These are phyloP conservation scores for Fusarium luffae DNA, from an alignment of 2,329 filamentous ascomycete species.

Conservation along the genomic window DNA sequence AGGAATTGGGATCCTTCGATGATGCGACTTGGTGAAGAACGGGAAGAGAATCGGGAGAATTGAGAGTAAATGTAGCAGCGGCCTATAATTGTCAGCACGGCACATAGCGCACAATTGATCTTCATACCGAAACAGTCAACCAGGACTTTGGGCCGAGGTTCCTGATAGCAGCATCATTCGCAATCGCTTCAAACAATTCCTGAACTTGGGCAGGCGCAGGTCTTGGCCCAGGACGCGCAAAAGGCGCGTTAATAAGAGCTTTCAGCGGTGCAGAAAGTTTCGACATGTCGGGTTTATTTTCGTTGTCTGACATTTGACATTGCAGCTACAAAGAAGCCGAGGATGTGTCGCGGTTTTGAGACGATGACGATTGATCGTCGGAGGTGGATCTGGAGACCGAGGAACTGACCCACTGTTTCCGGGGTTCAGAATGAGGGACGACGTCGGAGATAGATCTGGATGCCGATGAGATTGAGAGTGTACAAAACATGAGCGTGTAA, in stretches of 20 bases:
- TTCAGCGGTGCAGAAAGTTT: slow-evolving; percentile 79
- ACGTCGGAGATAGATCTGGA: slow-evolving; percentile 29
- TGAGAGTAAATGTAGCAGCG: slow-evolving; percentile 86
- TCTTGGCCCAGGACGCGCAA: slow-evolving; percentile 72
- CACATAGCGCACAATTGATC: background rate
- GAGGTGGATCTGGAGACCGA: slow-evolving; percentile 39
- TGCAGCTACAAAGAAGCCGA: slow-evolving; percentile 5
- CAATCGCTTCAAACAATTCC: slow-evolving; percentile 72
- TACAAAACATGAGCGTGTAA: slow-evolving; percentile 27
- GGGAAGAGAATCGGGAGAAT: slow-evolving; percentile 80
- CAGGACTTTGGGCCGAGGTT: slow-evolving; percentile 73
- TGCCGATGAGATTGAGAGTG: slow-evolving; percentile 13
- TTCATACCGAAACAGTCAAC: slow-evolving; percentile 72
- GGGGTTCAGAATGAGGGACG: slow-evolving; percentile 17
- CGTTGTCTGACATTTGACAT: slow-evolving; percentile 15
- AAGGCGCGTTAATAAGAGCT: slow-evolving; percentile 76
- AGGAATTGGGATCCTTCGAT: slow-evolving; percentile 30
- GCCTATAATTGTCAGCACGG: slow-evolving; percentile 60
- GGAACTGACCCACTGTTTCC: slow-evolving; percentile 23
- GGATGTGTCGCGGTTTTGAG: slow-evolving; percentile 26
- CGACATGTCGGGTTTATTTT: slow-evolving; percentile 64
- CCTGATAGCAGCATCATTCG: slow-evolving; percentile 69
- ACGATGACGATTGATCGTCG: slow-evolving; percentile 27
- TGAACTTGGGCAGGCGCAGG: slow-evolving; percentile 72
- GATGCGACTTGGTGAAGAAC: slow-evolving; percentile 67